Percentiles rank a stretch among this genome's conserved stretches.
These are phyloP conservation scores for Nitzschia sp. DNA, from an alignment of 108 stramenopile genomes.

Conservation along the genomic window DNA sequence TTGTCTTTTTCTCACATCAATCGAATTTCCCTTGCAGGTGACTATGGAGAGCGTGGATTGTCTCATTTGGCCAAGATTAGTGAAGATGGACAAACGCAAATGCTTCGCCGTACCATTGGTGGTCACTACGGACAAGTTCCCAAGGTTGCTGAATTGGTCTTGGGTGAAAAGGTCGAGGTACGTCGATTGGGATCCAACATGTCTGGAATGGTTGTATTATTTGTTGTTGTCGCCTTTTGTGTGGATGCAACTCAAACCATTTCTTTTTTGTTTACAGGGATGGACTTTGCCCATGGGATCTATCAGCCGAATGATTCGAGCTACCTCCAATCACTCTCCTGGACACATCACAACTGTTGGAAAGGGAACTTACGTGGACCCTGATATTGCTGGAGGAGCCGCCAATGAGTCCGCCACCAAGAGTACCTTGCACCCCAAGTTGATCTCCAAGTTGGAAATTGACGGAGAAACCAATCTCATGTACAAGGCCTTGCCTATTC, in stretches of 20 bases:
- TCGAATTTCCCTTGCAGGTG: not conserved
- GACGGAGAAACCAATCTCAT: slow-evolving; percentile 44
- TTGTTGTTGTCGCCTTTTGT: too few relatives aligned
- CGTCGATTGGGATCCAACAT: not conserved
- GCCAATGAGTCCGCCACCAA: slow-evolving; percentile 51
- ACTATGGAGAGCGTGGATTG: slow-evolving; percentile 57
- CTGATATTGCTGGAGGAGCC: slow-evolving; percentile 58
- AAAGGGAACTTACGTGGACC: slow-evolving; percentile 78
- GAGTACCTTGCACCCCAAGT: slow-evolving; percentile 47
- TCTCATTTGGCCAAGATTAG: slow-evolving; percentile 64
- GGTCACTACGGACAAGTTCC: slow-evolving; percentile 80
- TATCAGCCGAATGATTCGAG: slow-evolving; percentile 78
- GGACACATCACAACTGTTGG: slow-evolving; percentile 82
- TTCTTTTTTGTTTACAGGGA: slow-evolving; percentile 16
- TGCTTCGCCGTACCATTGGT: slow-evolving; percentile 78
- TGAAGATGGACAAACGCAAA: slow-evolving; percentile 31
- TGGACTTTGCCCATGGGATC: slow-evolving; percentile 79
- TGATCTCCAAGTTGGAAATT: slow-evolving; percentile 51
- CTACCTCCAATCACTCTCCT: slow-evolving; percentile 71
- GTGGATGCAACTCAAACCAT: too few relatives aligned
- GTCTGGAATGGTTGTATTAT: too few relatives aligned
- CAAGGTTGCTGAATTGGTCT: slow-evolving; percentile 53
- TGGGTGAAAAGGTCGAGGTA: slow-evolving; percentile 59
- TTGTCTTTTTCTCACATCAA: not conserved
- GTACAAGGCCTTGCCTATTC: slow-evolving; percentile 79